These are phyloP conservation scores for Entoloma clypeatum DNA, from an alignment of 1,284 basidiomycete genomes.

Conservation along the genomic window DNA sequence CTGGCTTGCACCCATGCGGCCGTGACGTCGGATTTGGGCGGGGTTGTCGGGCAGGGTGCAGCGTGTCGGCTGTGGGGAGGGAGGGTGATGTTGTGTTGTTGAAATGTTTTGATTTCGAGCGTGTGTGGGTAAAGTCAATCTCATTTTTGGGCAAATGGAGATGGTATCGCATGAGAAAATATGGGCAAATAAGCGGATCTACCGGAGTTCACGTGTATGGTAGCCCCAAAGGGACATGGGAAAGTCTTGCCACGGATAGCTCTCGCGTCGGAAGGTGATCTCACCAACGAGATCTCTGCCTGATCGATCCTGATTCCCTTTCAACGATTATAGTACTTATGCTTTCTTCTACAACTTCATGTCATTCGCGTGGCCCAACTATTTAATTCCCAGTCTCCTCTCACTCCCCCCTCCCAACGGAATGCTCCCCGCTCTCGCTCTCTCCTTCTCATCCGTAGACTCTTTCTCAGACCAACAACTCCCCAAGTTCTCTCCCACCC, in stretches of 20 bases:
- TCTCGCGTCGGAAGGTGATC: slow-evolving; percentile 21
- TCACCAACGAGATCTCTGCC: slow-evolving; percentile 17
- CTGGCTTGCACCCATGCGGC: slow-evolving; percentile 90
- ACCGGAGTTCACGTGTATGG: slow-evolving; percentile 28
- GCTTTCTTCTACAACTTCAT: slow-evolving; percentile 25
- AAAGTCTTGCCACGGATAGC: slow-evolving; percentile 24
- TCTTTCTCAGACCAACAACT: slow-evolving; percentile 29
- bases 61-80: slow-evolving; percentile 3
- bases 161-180: slow-evolving; percentile 20
- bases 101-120: slow-evolving; percentile 13
- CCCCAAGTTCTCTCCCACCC: slow-evolving; percentile 33
- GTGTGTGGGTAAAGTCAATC: slow-evolving; percentile 14
- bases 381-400: slow-evolving; percentile 18
- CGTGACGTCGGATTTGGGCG: slow-evolving; percentile 36
- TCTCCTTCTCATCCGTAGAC: slow-evolving; percentile 26
- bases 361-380: slow-evolving; percentile 19
- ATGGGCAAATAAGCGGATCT: slow-evolving; percentile 29
- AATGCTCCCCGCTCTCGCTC: slow-evolving; percentile 19
- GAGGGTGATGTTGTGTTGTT: slow-evolving; percentile 12
- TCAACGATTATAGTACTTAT: slow-evolving; percentile 14
- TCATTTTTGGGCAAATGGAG: slow-evolving; percentile 20
- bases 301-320: slow-evolving; percentile 22
- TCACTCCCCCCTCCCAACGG: slow-evolving; percentile 16
- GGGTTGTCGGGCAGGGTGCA: slow-evolving; percentile 2
- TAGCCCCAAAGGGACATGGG: slow-evolving; percentile 27